Evolutionary conservation across 2,329 filamentous ascomycete genomes (phyloP), one percentile per base, ranked within the genome.

Genomic region (Exophiala sideris): DNA sequence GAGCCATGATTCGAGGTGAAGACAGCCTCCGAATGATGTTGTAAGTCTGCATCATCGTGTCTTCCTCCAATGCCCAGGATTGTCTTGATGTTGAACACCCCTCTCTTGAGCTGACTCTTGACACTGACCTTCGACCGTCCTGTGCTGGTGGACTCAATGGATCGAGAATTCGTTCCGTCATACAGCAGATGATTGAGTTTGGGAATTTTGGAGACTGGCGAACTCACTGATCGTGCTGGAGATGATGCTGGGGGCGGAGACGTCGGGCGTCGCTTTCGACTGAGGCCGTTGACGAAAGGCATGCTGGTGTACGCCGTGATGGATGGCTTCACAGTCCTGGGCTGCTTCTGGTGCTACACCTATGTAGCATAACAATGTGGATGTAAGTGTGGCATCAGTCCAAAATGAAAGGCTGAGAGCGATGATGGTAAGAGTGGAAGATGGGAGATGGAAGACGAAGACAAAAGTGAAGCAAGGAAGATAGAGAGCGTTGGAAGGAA

Each of bases 111-210:
- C 21, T 59, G 57, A 40, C 41, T 54, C 40, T 52, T 59, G 36
- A 59, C 48, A 42, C 57, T 59, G 33, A 41, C 20, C 41, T 48
- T 59, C 9, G 57, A 59, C 5, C 50, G 48, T 21, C 51, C 52
- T 20, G 56, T 57, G 35, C 57, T 57, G 9, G 48, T 52, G 8
- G 59, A 62, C n/a, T 59, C 59, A 9, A 59, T 46, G 14, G 59
- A 61, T 16, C 42, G 45, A n/a, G 56, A 61, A 16, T 38, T 48
- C 6, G 57, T 54, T 34, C 59, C 59, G 47, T 61, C 59, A 45
- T 57, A 59, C 38, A 52, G 52, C 42, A 59, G 35, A 29, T 61
- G 50, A 33, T 50, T 52, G 14, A 59, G 42, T 16, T 50, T 52
- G 20, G 52, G 45, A 12, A 48, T 50, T 41, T 60, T 58, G 36